phyloP scores from a whole-genome alignment of 1,139 yeast species.

The Chernovozyma sophiae-reginae region DNA sequence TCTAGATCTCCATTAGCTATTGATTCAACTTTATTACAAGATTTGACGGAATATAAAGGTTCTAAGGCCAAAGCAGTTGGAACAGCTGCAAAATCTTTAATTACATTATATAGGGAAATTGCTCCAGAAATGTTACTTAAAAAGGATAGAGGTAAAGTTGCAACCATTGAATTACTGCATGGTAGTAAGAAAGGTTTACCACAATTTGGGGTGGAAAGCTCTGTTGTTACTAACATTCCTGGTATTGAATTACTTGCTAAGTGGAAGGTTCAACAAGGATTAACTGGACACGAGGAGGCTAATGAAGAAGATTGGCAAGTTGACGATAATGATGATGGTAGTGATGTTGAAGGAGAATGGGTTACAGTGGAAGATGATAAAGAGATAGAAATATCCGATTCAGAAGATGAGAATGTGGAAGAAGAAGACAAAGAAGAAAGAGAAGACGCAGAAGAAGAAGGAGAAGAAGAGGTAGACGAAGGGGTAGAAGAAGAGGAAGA shows the following conservation, averaged over 20 bases:
- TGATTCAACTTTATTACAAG: constrained; percentile 81
- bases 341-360: constrained; percentile 64
- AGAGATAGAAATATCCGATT: constrained; percentile 50
- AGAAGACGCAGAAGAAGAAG: constrained; percentile 24
- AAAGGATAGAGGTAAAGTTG: constrained; percentile 90
- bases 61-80: constrained; percentile 90
- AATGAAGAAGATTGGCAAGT: constrained; percentile 45
- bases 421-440: constrained; percentile 27
- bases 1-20: constrained; percentile 93
- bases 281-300: constrained; percentile 32
- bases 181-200: constrained; percentile 45
- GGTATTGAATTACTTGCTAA: constrained; percentile 86
- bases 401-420: constrained; percentile 33
- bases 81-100: constrained; percentile 91
- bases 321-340: constrained; percentile 42
- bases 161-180: constrained; percentile 71
- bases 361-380: constrained; percentile 54
- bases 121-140: constrained; percentile 92
- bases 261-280: constrained; percentile 76
- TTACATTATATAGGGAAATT: constrained; percentile 81
- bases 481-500: constrained; percentile 25
- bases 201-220: constrained; percentile 69
- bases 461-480: constrained; percentile 35
- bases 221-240: constrained; percentile 65
- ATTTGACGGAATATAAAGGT: constrained; percentile 83